phyloP scores from a whole-genome alignment of 176 grass and related monocot genomes.

The Stipa capillata region DNA sequence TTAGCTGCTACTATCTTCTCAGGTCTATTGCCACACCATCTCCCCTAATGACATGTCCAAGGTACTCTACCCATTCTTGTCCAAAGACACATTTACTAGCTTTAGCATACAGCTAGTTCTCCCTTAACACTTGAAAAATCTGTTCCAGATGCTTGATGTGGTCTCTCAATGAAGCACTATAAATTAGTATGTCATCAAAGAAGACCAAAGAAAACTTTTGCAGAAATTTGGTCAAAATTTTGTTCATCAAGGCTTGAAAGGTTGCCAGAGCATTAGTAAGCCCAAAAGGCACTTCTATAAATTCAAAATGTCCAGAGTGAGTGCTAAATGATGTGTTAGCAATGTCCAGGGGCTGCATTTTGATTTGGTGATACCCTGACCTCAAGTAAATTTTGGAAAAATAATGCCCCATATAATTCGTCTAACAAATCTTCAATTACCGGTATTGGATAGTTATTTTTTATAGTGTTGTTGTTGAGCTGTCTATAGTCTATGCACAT shows the following conservation, averaged over 20 bases:
- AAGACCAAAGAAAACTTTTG: neutral
- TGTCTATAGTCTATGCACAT: neutral
- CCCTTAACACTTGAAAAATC: rapidly evolving
- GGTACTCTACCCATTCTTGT: too few species aligned
- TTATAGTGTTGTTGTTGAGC: too few species aligned
- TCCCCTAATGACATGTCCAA: too few species aligned
- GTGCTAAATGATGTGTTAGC: neutral
- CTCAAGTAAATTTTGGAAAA: neutral
- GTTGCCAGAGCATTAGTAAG: neutral
- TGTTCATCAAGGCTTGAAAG: neutral
- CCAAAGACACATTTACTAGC: too few species aligned
- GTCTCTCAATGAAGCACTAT: neutral
- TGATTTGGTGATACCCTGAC: neutral
- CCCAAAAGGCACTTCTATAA: neutral
- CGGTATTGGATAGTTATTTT: too few species aligned
- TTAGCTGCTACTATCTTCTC: too few species aligned
- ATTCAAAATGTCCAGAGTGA: neutral
- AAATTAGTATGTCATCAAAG: neutral
- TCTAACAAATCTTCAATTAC: too few species aligned
- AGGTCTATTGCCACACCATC: too few species aligned
- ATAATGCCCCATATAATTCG: too few species aligned
- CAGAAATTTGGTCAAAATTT: too few species aligned
- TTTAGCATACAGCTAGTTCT: neutral
- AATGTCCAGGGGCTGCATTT: neutral
- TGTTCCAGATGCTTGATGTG: too few species aligned